These are phyloP conservation scores for Globisporangium canariense DNA, from an alignment of 352 stramenopile genomes.

Conservation along the genomic window DNA sequence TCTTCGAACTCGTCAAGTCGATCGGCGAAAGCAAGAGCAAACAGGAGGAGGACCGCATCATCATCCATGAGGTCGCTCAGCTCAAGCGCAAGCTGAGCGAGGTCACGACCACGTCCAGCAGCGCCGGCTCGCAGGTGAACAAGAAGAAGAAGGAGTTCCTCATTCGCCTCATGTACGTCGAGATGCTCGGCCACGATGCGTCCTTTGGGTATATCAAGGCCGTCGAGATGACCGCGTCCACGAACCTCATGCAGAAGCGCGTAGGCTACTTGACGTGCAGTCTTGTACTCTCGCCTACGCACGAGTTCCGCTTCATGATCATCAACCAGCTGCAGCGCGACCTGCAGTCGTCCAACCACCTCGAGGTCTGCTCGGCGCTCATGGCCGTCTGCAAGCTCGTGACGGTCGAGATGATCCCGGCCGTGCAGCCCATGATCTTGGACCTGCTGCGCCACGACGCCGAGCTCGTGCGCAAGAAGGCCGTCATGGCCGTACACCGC, in stretches of 20 bases:
- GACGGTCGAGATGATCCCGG: slow-evolving; percentile 98
- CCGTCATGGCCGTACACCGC: slow-evolving; percentile 97
- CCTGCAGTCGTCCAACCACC: slow-evolving; percentile 87
- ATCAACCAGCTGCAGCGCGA: slow-evolving; percentile 99
- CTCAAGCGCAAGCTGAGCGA: slow-evolving; percentile 96
- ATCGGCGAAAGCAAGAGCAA: slow-evolving; percentile 99
- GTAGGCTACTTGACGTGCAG: slow-evolving; percentile 95
- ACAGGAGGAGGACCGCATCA: slow-evolving; percentile 99
- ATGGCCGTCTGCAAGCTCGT: slow-evolving; percentile 95
- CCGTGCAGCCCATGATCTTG: slow-evolving; percentile 93
- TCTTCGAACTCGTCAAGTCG: slow-evolving; percentile 99
- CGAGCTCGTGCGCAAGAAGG: slow-evolving; percentile 99
- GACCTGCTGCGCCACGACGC: slow-evolving; percentile 95
- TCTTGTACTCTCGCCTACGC: slow-evolving; percentile 95
- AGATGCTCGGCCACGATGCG: slow-evolving; percentile 99
- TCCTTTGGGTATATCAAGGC: slow-evolving; percentile 99
- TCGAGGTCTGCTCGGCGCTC: slow-evolving; percentile 95
- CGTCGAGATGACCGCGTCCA: slow-evolving; percentile 97
- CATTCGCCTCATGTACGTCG: slow-evolving; percentile 99
- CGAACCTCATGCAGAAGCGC: slow-evolving; percentile 98
- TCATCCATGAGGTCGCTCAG: slow-evolving; percentile 93
- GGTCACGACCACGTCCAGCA: slow-evolving; percentile 71
- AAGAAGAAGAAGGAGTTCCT: slow-evolving; percentile 99
- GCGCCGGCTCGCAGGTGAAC: slow-evolving; percentile 72
- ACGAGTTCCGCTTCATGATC: slow-evolving; percentile 99